Evolutionary conservation across 257 asterid species (phyloP).

Genomic region (Solanum sejunctum): DNA sequence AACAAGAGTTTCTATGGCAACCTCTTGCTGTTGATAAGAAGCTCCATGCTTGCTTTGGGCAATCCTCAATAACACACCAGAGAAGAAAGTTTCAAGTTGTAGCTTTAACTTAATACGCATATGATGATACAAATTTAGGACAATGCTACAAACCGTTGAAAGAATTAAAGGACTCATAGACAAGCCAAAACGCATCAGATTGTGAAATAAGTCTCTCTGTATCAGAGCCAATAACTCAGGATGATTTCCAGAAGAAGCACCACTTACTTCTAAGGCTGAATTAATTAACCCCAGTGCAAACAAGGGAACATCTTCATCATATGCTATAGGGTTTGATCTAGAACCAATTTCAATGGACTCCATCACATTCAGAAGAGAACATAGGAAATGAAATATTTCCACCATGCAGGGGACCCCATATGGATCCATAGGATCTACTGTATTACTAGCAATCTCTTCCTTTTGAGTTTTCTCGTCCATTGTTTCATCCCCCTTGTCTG

Average conservation of each 20-base stretch:
- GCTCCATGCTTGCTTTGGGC: conserved; percentile 70
- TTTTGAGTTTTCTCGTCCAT: conserved; percentile 5
- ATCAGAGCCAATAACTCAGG: conserved; percentile 61
- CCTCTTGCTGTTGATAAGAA: conserved; percentile 88
- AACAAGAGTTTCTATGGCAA: conserved; percentile 85
- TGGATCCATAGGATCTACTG: conserved; percentile 45
- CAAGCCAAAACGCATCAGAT: conserved; percentile 84
- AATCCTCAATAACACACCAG: conserved; percentile 64
- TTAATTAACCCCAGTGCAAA: conserved; percentile 86
- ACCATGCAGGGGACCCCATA: conserved; percentile 84
- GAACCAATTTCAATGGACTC: conserved; percentile 55
- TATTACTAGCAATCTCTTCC: conserved; percentile 20
- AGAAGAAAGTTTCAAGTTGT: conserved; percentile 76
- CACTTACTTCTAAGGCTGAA: conserved; percentile 76
- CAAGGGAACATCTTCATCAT: conserved; percentile 91
- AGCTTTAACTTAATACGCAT: conserved; percentile 62
- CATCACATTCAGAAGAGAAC: conserved; percentile 75
- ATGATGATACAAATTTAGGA: conserved; percentile 83
- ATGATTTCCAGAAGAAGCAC: conserved; percentile 54
- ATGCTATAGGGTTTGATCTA: conserved; percentile 63
- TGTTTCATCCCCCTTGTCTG: conserved; percentile 8
- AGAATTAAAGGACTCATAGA: conserved; percentile 87
- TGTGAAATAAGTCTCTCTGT: conserved; percentile 75
- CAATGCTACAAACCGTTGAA: conserved; percentile 85
- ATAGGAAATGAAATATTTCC: conserved; percentile 75